Evolutionary conservation across 345 rosid species (phyloP), one percentile per base, ranked within the genome.

Genomic region (Aquilaria sinensis): DNA sequence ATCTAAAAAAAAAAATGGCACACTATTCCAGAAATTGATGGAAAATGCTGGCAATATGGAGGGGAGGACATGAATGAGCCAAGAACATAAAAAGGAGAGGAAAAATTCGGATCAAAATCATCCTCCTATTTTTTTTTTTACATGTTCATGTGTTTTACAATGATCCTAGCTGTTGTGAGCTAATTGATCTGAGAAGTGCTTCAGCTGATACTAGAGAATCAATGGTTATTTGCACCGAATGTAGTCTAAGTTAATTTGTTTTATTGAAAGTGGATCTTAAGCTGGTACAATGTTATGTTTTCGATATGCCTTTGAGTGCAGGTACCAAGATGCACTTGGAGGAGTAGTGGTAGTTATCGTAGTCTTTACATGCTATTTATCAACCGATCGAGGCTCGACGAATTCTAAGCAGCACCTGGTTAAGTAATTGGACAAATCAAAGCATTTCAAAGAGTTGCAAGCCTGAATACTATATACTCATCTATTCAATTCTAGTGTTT

Each of bases 11-110:
- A 16, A 16, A 77, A 81, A 71, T 16, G 97, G 99, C 48, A 58
- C 14, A 63, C 66, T 88, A 51, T 88, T 94, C 80, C 82, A 88
- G 73, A 90, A 81, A 78, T 78, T 88, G 46, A 90, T 94, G 97
- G 94, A 88, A 76, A 94, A 90, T 77, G 97, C 96, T 12, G 97
- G 99, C 15, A 90, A 94, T 78, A 88, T 90, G 89, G 23, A 16
- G 23, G 0, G 23, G 97, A 85, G 70, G 85, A 81, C 63, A 71
- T 79, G 68, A 75, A 65, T 49, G 57, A 43, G 37, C 69, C 74
- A 62, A 71, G 57, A 41, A 75, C 52, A 58, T 79, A 78, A 66
- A 59, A 34, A 16, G 32, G 29, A 9, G 53, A 70, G 61, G 59
- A 43, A 46, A 14, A 65, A 51, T 56, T 72, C 80, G 5, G 6